Conservation (phyloP, 2,329 filamentous ascomycete genomes). For the Aspergillus bombycis region DNA sequence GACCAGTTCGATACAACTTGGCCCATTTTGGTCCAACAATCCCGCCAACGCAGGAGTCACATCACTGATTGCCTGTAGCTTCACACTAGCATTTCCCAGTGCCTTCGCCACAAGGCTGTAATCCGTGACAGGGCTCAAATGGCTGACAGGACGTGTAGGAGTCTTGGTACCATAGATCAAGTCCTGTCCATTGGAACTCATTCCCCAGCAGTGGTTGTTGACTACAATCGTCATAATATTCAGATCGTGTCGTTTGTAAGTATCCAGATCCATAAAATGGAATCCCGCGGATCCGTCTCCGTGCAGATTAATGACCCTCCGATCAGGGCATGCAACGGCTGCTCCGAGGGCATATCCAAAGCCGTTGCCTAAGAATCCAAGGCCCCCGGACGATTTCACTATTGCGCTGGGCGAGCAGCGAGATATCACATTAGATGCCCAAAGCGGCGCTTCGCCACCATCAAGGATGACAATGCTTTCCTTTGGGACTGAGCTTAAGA, state of each 20-base stretch:
- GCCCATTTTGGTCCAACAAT: accelerated
- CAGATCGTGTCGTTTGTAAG: background rate
- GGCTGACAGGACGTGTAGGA: background rate
- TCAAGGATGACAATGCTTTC: background rate
- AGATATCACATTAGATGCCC: background rate
- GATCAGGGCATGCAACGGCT: background rate
- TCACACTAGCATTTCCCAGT: background rate
- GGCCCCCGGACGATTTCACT: background rate
- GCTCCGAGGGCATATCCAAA: background rate
- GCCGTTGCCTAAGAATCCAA: background rate
- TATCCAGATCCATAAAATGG: background rate
- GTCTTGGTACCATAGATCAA: background rate
- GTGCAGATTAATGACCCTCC: background rate
- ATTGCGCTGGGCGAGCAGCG: background rate
- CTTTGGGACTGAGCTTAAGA: background rate
- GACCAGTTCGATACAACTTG: background rate
- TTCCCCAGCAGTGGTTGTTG: background rate
- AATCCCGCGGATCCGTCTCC: background rate
- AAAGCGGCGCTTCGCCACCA: background rate
- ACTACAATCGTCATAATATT: background rate
- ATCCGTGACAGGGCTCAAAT: background rate
- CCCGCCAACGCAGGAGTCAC: background rate
- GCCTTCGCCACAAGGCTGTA: background rate
- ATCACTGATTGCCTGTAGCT: background rate
- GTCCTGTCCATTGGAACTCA: background rate